Evolutionary conservation across 805 yeast genomes (phyloP).

Genomic region (Sugiyamaella boreocaroliniensis): DNA sequence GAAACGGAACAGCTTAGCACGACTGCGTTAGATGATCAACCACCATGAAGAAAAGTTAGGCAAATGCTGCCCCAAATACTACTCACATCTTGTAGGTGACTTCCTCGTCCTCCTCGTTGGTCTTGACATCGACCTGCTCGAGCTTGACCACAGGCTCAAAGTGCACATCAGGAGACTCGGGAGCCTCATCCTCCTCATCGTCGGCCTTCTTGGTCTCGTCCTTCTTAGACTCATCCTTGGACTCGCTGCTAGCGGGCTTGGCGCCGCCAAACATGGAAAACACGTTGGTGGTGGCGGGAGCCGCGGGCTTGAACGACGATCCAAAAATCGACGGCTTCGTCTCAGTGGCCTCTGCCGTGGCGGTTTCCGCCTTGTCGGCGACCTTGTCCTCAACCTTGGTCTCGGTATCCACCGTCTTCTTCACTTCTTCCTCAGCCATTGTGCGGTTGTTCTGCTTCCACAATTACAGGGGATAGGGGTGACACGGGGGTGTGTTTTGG

Average conservation of each 20-base stretch:
- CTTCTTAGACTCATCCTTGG: slow-evolving; percentile 37
- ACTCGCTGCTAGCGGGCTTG: slow-evolving; percentile 41
- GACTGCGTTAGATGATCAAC: slow-evolving; percentile 19
- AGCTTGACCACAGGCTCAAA: slow-evolving; percentile 94
- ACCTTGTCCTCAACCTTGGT: slow-evolving; percentile 7
- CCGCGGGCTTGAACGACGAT: slow-evolving; percentile 11
- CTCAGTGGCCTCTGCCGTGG: slow-evolving; percentile 15
- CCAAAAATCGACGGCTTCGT: slow-evolving; percentile 15
- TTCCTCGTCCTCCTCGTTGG: slow-evolving; percentile 89
- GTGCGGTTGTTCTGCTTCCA: background rate
- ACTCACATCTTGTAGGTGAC: slow-evolving; percentile 62
- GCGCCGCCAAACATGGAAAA: slow-evolving; percentile 95
- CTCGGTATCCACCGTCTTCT: slow-evolving; percentile 6
- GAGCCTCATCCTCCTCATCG: slow-evolving; percentile 50
- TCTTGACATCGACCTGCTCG: slow-evolving; percentile 93
- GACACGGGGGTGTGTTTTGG: background rate
- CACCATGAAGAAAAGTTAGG: too few relatives aligned
- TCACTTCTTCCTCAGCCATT: slow-evolving; percentile 5
- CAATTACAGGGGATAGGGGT: slow-evolving; percentile 1
- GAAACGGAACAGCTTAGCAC: slow-evolving; percentile 93
- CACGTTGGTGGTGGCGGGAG: slow-evolving; percentile 46
- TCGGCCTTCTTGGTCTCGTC: slow-evolving; percentile 29
- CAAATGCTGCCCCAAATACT: background rate
- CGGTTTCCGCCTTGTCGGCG: slow-evolving; percentile 9
- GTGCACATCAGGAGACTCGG: slow-evolving; percentile 77